Evolutionary conservation across 1,139 yeast genomes (phyloP).

Genomic region (Blastobotrys raffinosifermentans): DNA sequence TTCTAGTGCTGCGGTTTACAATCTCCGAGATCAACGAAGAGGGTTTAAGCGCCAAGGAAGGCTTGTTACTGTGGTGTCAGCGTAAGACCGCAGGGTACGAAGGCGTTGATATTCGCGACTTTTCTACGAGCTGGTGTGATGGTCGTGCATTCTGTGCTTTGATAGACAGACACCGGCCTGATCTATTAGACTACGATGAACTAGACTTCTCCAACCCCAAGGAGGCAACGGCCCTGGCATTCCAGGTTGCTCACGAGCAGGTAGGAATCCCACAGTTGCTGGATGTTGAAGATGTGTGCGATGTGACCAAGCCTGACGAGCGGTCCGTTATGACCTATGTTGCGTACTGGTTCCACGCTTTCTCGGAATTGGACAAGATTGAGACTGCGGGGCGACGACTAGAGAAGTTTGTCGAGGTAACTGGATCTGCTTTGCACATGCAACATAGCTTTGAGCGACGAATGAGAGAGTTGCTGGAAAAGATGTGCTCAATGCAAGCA

Average conservation of each 20-base stretch:
- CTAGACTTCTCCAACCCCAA: slow-evolving; percentile 30
- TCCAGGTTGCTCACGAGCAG: slow-evolving; percentile 37
- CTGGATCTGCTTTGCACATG: slow-evolving; percentile 33
- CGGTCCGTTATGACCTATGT: slow-evolving; percentile 58
- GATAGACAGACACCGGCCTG: slow-evolving; percentile 41
- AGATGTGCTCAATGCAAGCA: slow-evolving; percentile 22
- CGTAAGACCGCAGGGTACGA: slow-evolving; percentile 38
- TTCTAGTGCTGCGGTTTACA: slow-evolving; percentile 48
- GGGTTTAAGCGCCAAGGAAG: slow-evolving; percentile 40
- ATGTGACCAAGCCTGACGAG: slow-evolving; percentile 52
- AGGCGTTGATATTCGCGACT: slow-evolving; percentile 37
- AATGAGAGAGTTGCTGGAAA: slow-evolving; percentile 27
- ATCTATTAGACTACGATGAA: slow-evolving; percentile 36
- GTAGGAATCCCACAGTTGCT: slow-evolving; percentile 52
- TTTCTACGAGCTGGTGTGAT: slow-evolving; percentile 42
- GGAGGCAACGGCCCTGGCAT: slow-evolving; percentile 35
- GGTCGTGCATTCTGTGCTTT: slow-evolving; percentile 47
- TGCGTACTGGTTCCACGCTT: slow-evolving; percentile 59
- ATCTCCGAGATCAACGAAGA: slow-evolving; percentile 41
- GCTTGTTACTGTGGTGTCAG: slow-evolving; percentile 41
- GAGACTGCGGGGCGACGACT: slow-evolving; percentile 39
- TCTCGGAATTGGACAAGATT: slow-evolving; percentile 37
- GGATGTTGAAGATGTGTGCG: slow-evolving; percentile 54
- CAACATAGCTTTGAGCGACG: slow-evolving; percentile 35
- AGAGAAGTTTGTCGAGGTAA: slow-evolving; percentile 36